Conservation (phyloP, 352 stramenopile genomes). For the Pelagophyceae sp. region DNA sequence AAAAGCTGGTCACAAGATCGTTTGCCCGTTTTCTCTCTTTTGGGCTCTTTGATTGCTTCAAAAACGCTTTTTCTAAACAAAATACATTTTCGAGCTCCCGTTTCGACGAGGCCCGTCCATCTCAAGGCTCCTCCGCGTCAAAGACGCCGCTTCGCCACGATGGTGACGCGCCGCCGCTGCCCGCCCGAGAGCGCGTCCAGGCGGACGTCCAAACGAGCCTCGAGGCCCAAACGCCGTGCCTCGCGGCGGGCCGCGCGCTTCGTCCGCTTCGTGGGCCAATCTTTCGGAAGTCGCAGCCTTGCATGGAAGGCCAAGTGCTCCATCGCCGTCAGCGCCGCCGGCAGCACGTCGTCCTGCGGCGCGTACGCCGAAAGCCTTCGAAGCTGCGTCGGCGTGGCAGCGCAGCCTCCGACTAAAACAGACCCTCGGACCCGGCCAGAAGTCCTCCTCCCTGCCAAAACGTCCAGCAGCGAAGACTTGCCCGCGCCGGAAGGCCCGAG, state of each 20-base stretch:
- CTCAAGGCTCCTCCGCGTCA: no score
- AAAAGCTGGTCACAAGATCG: no score
- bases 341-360: conserved; percentile 19
- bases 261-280: background rate
- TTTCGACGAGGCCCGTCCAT: no score
- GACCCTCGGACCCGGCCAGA: background rate
- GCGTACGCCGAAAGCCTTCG: background rate
- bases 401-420: background rate
- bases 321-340: background rate
- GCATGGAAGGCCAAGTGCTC: conserved; percentile 17
- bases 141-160: no score
- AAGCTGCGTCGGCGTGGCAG: background rate
- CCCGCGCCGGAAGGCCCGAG: conserved; percentile 9
- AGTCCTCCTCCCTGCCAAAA: background rate
- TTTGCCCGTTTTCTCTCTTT: background rate
- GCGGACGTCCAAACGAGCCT: background rate
- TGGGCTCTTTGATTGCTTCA: no score
- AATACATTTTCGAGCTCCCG: no score
- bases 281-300: background rate
- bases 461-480: conserved; percentile 9
- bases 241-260: background rate
- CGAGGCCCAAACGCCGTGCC: background rate
- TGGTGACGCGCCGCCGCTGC: conserved; percentile 3
- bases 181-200: background rate
- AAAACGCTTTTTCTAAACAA: no score